These are phyloP conservation scores for Gaultheria prostrata DNA, from an alignment of 148 eudicot genomes.

Conservation along the genomic window DNA sequence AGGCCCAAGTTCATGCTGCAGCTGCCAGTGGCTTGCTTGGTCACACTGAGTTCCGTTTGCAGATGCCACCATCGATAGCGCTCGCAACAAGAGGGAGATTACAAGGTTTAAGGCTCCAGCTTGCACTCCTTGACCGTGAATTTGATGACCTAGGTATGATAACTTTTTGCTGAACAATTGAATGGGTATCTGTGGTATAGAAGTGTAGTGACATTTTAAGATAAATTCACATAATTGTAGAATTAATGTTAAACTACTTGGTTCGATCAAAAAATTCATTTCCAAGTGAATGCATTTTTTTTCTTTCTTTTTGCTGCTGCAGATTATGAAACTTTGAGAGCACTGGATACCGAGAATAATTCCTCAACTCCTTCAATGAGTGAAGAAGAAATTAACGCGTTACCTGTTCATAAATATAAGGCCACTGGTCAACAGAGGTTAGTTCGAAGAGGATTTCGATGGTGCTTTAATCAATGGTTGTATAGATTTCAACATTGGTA, in stretches of 20 bases:
- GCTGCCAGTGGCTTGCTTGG: constrained; percentile 38
- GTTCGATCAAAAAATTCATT: neutral
- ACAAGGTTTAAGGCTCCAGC: constrained; percentile 48
- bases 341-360: constrained; percentile 43
- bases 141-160: constrained; percentile 42
- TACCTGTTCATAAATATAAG: constrained; percentile 53
- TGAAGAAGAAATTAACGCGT: constrained; percentile 49
- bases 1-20: constrained; percentile 43
- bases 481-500: neutral
- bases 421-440: constrained; percentile 25
- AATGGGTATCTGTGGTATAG: neutral
- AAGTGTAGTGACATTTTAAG: neutral
- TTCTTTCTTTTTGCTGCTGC: constrained; percentile 16
- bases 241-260: neutral
- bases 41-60: constrained; percentile 40
- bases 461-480: neutral
- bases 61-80: constrained; percentile 47
- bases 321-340: constrained; percentile 52
- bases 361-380: constrained; percentile 33
- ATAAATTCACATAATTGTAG: constrained; percentile 2
- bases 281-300: neutral
- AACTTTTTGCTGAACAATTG: neutral
- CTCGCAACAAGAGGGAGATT: constrained; percentile 41
- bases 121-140: constrained; percentile 48
- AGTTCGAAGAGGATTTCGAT: constrained; percentile 5